Percentiles rank a stretch among this genome's conserved stretches.
These are phyloP conservation scores for Hypomyces perniciosus DNA, from an alignment of 2,329 filamentous ascomycete genomes.

Conservation along the genomic window DNA sequence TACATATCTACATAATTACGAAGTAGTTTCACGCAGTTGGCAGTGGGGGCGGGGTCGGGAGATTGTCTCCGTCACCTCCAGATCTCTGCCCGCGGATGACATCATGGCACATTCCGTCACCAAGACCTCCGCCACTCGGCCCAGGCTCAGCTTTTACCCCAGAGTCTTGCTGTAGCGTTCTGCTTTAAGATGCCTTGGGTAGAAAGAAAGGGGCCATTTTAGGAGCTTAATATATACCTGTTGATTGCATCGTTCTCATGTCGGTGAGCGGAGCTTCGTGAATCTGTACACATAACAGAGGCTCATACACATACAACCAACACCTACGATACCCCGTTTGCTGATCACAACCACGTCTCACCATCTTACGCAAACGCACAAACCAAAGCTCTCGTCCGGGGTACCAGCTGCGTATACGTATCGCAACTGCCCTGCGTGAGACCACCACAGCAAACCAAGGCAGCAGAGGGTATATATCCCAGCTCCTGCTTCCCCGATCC, in stretches of 20 bases:
- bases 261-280: background rate
- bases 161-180: background rate
- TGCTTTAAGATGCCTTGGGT: background rate
- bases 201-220: background rate
- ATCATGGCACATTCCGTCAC: constrained; percentile 30
- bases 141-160: background rate
- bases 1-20: background rate
- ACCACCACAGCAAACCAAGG: too few species aligned
- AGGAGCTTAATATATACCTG: background rate
- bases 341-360: background rate
- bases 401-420: too few species aligned
- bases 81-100: constrained; percentile 21
- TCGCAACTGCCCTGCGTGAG: too few species aligned
- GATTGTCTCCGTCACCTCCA: background rate
- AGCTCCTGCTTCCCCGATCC: too few species aligned
- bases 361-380: background rate
- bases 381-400: background rate
- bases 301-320: background rate
- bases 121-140: constrained; percentile 7
- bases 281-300: background rate
- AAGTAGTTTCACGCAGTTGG: background rate
- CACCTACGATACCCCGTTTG: background rate
- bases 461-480: too few species aligned
- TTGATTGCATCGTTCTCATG: background rate
- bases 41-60: background rate